Percentiles rank a stretch among this genome's conserved stretches.
Evolutionary conservation across 2,329 filamentous ascomycete species (phyloP).

Genomic region (Hypoxylon sp.): DNA sequence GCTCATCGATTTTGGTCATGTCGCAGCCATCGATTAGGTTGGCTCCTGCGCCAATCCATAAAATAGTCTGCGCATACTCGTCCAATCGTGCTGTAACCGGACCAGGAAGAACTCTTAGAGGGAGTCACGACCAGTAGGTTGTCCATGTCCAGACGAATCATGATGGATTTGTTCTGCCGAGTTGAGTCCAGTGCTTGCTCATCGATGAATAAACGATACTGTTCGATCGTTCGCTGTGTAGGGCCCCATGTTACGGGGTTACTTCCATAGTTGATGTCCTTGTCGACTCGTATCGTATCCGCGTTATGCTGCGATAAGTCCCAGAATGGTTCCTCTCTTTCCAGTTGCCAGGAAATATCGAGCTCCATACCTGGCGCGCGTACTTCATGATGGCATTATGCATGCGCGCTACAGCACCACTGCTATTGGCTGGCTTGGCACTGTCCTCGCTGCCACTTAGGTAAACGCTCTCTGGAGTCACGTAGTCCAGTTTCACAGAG

Average conservation of each 20-base stretch:
- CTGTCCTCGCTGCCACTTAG: neutral
- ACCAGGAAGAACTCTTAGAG: slow-evolving; percentile 5
- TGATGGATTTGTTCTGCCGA: slow-evolving; percentile 2
- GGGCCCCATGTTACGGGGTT: slow-evolving; percentile 11
- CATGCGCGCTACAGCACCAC: slow-evolving; percentile 2
- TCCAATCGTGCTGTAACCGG: slow-evolving; percentile 7
- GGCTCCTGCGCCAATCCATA: slow-evolving; percentile 14
- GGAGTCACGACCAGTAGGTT: slow-evolving; percentile 8
- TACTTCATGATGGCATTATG: slow-evolving; percentile 14
- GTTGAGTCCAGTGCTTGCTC: slow-evolving; percentile 5
- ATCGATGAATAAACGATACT: slow-evolving; percentile 17
- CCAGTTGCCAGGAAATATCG: slow-evolving; percentile 5
- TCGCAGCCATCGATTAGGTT: slow-evolving; percentile 17
- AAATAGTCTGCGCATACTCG: slow-evolving; percentile 10
- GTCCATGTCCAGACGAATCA: slow-evolving; percentile 19
- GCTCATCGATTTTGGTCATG: slow-evolving; percentile 12
- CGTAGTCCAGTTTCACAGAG: slow-evolving; percentile 10
- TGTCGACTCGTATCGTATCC: slow-evolving; percentile 10
- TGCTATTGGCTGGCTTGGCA: slow-evolving; percentile 2
- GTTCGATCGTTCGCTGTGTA: slow-evolving; percentile 4
- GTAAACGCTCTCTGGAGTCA: slow-evolving; percentile 7
- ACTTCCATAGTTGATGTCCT: slow-evolving; percentile 9
- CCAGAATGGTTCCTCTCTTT: slow-evolving; percentile 5
- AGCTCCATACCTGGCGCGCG: slow-evolving; percentile 1
- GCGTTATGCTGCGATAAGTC: slow-evolving; percentile 11